Evolutionary conservation across 2,329 filamentous ascomycete species (phyloP), one percentile per base, ranked within the genome.

Genomic region (Pseudocercospora ulei): DNA sequence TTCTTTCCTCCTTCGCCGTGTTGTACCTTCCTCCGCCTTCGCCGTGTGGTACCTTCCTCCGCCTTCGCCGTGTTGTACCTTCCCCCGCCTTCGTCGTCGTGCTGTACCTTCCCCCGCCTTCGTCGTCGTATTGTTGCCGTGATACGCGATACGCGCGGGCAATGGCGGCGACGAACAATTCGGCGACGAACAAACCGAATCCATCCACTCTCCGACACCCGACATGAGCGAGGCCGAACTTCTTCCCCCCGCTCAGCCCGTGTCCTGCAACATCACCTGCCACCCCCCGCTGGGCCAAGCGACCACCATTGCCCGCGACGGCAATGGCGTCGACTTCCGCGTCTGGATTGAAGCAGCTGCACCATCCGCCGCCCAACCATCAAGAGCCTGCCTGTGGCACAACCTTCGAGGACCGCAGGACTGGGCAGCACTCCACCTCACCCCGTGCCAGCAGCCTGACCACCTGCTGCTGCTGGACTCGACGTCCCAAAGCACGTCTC

Each of bases 231-330:
- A 49, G 20, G 20, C 37, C 34, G 40, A 58, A 28, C 38, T 54
- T 6, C 44, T 59, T 1, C 17, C 30, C 8, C n/a, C n/a, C n/a
- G n/a, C n/a, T n/a, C n/a, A n/a, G n/a, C n/a, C 55, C 58, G 2
- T 72, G 60, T 71, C 71, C 55, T 69, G 72, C 13, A 66, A 68
- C 45, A 60, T 80, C 8, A 71, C 68, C 3, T 75, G 69, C 43
- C 78, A 76, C 53, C 87, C 87, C 7, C 75, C 84, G 1, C 62
- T 94, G 35, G 83, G 79, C 1, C 82, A 87, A 56, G 71, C 82
- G 14, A 86, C 83, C 1, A 68, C 73, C 33, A 55, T 82, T 12
- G 60, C 66, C 16, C 55, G 62, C 24, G 51, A 59, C 11, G 58
- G 62, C n/a, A 53, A 46, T 2, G 50, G 70, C 53, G 65, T 80